Evolutionary conservation across 495 filamentous ascomycete genomes (phyloP).

Genomic region (Penicillium herquei): DNA sequence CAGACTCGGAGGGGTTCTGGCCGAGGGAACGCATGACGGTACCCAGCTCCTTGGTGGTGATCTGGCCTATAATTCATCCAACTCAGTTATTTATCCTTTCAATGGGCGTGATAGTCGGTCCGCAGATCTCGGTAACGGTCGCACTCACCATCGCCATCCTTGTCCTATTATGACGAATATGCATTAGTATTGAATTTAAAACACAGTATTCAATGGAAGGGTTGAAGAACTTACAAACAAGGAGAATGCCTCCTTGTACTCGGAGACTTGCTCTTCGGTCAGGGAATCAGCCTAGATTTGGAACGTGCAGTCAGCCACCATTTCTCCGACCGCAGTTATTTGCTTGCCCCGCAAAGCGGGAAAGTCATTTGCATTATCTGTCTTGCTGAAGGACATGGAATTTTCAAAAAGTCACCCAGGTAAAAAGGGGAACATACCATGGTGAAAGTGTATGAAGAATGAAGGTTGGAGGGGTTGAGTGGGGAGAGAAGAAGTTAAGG

Average conservation of each 20-base stretch:
- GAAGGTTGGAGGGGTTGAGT: conserved; percentile 16
- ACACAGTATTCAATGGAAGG: conserved; percentile 8
- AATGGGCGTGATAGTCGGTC: background rate
- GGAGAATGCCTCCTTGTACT: conserved; percentile 99
- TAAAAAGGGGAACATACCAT: conserved; percentile 10
- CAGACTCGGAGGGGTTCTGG: conserved; percentile 98
- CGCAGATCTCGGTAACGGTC: conserved; percentile 9
- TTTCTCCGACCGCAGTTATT: conserved; percentile 16
- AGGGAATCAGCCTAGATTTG: conserved; percentile 75
- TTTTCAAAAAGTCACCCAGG: background rate
- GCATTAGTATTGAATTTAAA: conserved; percentile 16
- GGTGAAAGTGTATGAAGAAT: conserved; percentile 10
- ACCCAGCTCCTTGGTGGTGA: conserved; percentile 98
- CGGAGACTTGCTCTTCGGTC: conserved; percentile 98
- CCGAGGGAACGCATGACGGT: conserved; percentile 99
- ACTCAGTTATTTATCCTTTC: background rate
- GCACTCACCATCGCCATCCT: conserved; percentile 98
- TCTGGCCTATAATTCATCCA: conserved; percentile 67
- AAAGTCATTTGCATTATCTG: conserved; percentile 8
- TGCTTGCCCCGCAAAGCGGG: conserved; percentile 43
- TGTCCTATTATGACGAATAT: conserved; percentile 64
- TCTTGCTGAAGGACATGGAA: background rate
- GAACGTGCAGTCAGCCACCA: conserved; percentile 24
- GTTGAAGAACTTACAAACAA: conserved; percentile 79
- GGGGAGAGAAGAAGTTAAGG: conserved; percentile 23